Base-by-base conservation (phyloP, 352 stramenopile species). In the Pythium apleroticum region DNA sequence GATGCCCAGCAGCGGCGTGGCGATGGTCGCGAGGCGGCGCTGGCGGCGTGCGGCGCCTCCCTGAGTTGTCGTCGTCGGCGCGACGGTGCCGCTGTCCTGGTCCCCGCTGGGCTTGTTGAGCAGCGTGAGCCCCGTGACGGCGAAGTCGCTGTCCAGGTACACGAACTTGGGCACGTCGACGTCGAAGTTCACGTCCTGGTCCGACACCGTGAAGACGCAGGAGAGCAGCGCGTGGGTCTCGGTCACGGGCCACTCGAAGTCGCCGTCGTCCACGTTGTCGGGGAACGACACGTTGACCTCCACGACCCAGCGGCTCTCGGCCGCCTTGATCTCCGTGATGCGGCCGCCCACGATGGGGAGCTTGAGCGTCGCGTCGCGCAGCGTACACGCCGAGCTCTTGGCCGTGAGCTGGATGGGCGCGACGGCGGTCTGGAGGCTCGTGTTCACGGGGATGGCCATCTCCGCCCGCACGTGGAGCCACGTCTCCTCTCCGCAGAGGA, bases 401-500 rank as follows among this genome's bases (percentile, higher is more conserved):
- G 59, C 25, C 35, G 43, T n/a, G 37, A 72, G 53, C 53, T n/a
- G 22, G 3, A 67, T 22, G 39, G 64, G 64, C 12, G 46, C 39
- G 4, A 25, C 46, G 3, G 52, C 25, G 20, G 11, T 52, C 15
- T 31, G 28, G 43, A 67, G 53, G 43, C 52, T 56, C n/a, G 54
- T 46, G 28, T 59, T 63, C 2, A 46, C 24, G 10, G 57, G 65
- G 10, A 53, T 54, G 17, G 65, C 41, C 17, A 72, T 59, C 43
- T 57, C 55, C 5, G 43, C 60, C 24, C 45, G 59, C 28, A 72
- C 33, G 12, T 22, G 25, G 43, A 72, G 52, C 37, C 43, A 59
- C n/a, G 66, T 65, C 31, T 68, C 48, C 41, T 67, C 46, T 9
- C 66, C 66, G 31, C 66, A 72, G 45, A 72, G 43, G 25, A 66